Base-by-base conservation (phyloP, 305 asterid genomes). In the Coffea humblotiana region DNA sequence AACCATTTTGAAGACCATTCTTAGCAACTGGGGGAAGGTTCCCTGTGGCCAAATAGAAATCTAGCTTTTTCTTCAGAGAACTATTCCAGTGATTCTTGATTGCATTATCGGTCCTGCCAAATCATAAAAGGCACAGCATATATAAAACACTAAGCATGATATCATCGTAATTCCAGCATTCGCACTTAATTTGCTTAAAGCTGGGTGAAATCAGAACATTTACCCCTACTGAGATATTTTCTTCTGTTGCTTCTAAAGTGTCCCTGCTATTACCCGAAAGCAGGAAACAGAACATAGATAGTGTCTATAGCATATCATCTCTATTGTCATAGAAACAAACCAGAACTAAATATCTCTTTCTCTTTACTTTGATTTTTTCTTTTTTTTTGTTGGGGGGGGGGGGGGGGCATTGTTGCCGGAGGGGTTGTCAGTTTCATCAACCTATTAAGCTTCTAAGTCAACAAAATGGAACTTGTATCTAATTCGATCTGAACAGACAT, bases 61-160 rank as follows among this genome's bases (percentile, higher is more conserved):
- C 98, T 25, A 87, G 79, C 90, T 94, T 95, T 89, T 95, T 95
- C 90, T 91, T 96, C 83, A 96, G 82, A 83, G 98, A 94, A 88
- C 98, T 96, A 81, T 96, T 96, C 99, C 99, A 96, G 85, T 96
- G 99, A 89, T 96, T 96, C 95, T 96, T 96, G 87, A 96, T 94
- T 83, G 97, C 94, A 86, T 96, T 96, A 81, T 96, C 98, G 43
- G 99, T 93, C 93, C 99, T 95, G 95, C 85, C 83, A 48, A 64
- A 60, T 43, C 32, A 51, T 15, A 54, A 43, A 14, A 73, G 23
- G 47, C 25, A 43, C 61, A 82, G 76, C 18, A 52, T 2, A 16
- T 51, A 43, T 15, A 21, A 16, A 73, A 16, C 14, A 18, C 65
- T 16, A 52, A 52, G 43, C 43, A 65, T 14, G 14, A 64, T 25